Evolutionary conservation across 202 grass and related monocot species (phyloP), one percentile per base, ranked within the genome.

Genomic region (Dendrocalamus latiflorus): DNA sequence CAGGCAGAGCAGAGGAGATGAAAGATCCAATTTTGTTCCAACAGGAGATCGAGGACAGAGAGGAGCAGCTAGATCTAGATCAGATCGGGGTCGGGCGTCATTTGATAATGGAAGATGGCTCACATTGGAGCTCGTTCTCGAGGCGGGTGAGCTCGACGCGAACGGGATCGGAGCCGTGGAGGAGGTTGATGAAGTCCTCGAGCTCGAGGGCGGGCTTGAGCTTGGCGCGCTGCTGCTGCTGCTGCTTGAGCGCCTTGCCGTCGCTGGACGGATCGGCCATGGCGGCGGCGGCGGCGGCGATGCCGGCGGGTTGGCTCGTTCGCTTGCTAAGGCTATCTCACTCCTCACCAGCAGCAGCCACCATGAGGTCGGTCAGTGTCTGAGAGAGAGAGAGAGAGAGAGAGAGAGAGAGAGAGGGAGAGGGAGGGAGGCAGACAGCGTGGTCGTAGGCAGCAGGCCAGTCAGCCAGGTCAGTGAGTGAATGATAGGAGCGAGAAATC

Each of bases 181-280:
- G 95, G 85, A 98, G 84, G 88, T 91, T 94, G 85, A 98, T 94
- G 92, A 98, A 89, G 88, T 98, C 95, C 77, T 98, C 95, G 68
- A 89, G 83, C 83, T 98, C 95, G 85, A 97, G 86, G 53, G 77
- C 88, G 37, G 92, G 94, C 84, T 86, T 94, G 53, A 94, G 72
- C 16, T 86, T 81, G 18, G 86, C 63, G 50, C 88, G 78, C 54
- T 21, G 85, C 78, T 38, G n/a, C n/a, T n/a, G n/a, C n/a, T n/a
- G 87, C 20, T 56, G 70, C 67, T 61, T 89, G 69, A 75, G 48
- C 13, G 73, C 51, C 82, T 74, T 81, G 74, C 83, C 79, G 17
- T 85, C 90, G 63, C 86, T 79, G 78, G 65, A 88, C 44, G 80
- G 80, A 84, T 92, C 80, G 50, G 83, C 86, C 90, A 92, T 92